Evolutionary conservation across 108 stramenopile genomes (phyloP), one percentile per base, ranked within the genome.

Genomic region (Pseudonitzschia multistriata): DNA sequence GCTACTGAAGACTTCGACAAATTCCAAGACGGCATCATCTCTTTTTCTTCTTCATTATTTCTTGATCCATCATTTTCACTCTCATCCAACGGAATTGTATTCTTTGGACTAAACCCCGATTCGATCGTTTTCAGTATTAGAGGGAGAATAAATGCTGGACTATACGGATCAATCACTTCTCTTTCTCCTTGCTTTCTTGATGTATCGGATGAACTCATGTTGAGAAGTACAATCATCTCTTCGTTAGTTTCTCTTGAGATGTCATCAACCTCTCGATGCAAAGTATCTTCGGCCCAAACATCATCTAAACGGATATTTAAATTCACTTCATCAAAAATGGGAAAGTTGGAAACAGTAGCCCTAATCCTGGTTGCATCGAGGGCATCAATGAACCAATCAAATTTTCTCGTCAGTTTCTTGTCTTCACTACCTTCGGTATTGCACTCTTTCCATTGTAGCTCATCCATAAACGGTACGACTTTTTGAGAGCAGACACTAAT

Each of bases 141-240:
- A 52, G 92, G 85, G 17, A 93, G 74, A 8, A 93, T 33, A 66
- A 91, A 91, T 8, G 83, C 85, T 40, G 92, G 92, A 67, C 85
- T 88, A 67, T 93, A 93, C 25, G 86, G 74, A 5, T 42, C 22
- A 73, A 88, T 88, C 13, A 14, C 21, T 30, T 25, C 29, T 14
- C 14, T 25, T 5, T 22, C n/a, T 55, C 54, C 24, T 21, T 55
- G 3, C 27, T 55, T 55, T 55, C 54, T 55, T 25, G 54, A 55
- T 28, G 5, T 45, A 17, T 13, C 42, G 42, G n/a, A 45, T 17
- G 17, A 45, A 10, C 13, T 45, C 24, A 5, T 52, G 50, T 52
- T 52, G 22, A 25, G 24, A 25, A 52, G 29, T 6, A 35, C 34
- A 25, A 4, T 35, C 15, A n/a, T 29, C 28, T 8, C 19, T 33